These are phyloP conservation scores for Botrytis fabae DNA, from an alignment of 2,329 filamentous ascomycete species.

Conservation along the genomic window DNA sequence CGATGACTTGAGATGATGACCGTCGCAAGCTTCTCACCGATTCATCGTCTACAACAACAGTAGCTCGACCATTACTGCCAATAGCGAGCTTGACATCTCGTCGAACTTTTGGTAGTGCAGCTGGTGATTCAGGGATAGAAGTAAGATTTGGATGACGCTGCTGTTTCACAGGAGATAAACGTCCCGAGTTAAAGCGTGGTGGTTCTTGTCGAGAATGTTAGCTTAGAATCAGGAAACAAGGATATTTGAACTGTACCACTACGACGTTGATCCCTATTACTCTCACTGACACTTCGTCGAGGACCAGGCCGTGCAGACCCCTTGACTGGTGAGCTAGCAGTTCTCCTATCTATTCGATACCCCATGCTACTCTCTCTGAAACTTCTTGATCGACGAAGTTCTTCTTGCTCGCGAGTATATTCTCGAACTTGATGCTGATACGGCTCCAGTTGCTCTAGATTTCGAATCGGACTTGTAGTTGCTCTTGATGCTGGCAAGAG, in stretches of 20 bases:
- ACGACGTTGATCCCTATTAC: constrained; percentile 31
- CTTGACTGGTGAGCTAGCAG: constrained; percentile 39
- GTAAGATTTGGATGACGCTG: constrained; percentile 51
- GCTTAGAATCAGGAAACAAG: constrained; percentile 1
- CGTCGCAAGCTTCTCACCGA: constrained; percentile 29
- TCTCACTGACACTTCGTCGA: constrained; percentile 39
- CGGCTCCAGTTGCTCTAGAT: constrained; percentile 33
- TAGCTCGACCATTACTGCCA: constrained; percentile 57
- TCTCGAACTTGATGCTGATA: constrained; percentile 41
- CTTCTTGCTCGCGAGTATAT: constrained; percentile 38
- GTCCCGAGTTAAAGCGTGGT: constrained; percentile 32
- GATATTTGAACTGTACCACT: constrained; percentile 29
- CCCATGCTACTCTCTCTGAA: constrained; percentile 31
- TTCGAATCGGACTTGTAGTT: constrained; percentile 34
- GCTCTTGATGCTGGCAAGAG: constrained; percentile 35
- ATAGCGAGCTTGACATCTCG: constrained; percentile 64
- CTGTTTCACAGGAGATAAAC: constrained; percentile 53
- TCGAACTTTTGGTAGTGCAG: constrained; percentile 43
- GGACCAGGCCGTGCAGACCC: constrained; percentile 35
- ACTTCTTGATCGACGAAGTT: constrained; percentile 35
- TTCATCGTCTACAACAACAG: constrained; percentile 35
- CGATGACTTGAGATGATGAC: constrained; percentile 34
- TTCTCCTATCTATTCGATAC: constrained; percentile 34
- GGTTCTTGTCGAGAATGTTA: constrained; percentile 31
- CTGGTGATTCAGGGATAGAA: constrained; percentile 57